Conservation (phyloP, 75 land plant genomes). For the Azolla pinnata region DNA sequence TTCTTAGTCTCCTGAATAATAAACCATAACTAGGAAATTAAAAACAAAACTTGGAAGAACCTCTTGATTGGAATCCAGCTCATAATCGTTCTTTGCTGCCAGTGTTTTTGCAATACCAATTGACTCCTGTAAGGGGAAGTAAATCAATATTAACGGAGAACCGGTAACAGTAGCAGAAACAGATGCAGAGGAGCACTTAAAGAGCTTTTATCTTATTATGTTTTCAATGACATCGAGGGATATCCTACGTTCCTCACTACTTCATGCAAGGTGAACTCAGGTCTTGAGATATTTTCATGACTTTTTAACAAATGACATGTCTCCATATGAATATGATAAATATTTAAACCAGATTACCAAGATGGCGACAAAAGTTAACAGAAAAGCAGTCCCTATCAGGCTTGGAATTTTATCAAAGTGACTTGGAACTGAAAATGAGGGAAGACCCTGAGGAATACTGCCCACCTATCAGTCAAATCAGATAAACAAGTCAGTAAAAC, state of each 20-base stretch:
- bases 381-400: constrained; percentile 30
- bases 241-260: no score
- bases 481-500: no score
- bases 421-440: constrained; percentile 29
- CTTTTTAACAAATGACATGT: background rate
- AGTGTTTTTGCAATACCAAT: constrained; percentile 96
- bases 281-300: no score
- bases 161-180: no score
- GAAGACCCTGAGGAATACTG: constrained; percentile 42
- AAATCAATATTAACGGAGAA: background rate
- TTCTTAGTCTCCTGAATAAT: background rate
- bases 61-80: constrained; percentile 94
- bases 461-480: constrained; percentile 26
- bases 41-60: constrained; percentile 15
- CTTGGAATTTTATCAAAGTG: constrained; percentile 22
- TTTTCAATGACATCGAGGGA: no score
- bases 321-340: background rate
- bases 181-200: no score
- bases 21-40: background rate
- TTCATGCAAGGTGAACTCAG: no score
- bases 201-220: no score
- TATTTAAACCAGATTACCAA: constrained; percentile 20
- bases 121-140: constrained; percentile 53
- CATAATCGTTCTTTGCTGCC: constrained; percentile 95
- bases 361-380: constrained; percentile 42